Evolutionary conservation across 2,329 filamentous ascomycete genomes (phyloP).

Genomic region (Sporothrix luriei): DNA sequence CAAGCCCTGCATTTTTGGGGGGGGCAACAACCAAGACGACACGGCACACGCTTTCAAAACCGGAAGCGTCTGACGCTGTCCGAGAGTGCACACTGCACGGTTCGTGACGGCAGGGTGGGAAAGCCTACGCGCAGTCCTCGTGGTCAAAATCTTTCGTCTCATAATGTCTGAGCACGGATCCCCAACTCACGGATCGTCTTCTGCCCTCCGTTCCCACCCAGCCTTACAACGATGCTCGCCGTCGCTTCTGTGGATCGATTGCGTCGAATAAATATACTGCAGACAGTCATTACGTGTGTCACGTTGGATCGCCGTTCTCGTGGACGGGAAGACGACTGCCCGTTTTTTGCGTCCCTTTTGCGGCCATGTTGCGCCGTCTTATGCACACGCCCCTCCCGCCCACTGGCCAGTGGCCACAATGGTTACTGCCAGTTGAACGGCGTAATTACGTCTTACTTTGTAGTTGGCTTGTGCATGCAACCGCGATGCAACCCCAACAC

Average conservation of each 20-base stretch:
- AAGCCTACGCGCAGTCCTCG: neutral
- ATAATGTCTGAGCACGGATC: slow-evolving; percentile 15
- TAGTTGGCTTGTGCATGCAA: slow-evolving; percentile 19
- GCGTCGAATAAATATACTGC: too few species aligned
- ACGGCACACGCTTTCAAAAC: slow-evolving; percentile 17
- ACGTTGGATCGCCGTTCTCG: neutral
- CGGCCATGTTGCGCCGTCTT: neutral
- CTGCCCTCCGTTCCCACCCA: neutral
- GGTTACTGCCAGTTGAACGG: neutral
- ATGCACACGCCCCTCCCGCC: slow-evolving; percentile 17
- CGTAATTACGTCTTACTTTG: too few species aligned
- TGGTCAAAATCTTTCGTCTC: neutral
- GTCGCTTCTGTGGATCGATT: neutral
- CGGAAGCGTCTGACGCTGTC: slow-evolving; percentile 25
- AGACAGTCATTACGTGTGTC: neutral
- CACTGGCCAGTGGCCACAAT: neutral
- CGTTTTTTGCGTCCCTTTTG: neutral
- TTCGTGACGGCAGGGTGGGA: neutral
- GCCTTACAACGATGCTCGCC: slow-evolving; percentile 18
- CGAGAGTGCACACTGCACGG: slow-evolving; percentile 1
- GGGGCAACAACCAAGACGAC: neutral
- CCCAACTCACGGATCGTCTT: slow-evolving; percentile 4
- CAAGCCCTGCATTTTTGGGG: neutral
- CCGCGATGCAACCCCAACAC: neutral
- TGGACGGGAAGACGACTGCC: too few species aligned